Percentiles rank a stretch among this genome's conserved stretches.
These are phyloP conservation scores for Chrysoporthe puriensis DNA, from an alignment of 2,329 filamentous ascomycete genomes.

Conservation along the genomic window DNA sequence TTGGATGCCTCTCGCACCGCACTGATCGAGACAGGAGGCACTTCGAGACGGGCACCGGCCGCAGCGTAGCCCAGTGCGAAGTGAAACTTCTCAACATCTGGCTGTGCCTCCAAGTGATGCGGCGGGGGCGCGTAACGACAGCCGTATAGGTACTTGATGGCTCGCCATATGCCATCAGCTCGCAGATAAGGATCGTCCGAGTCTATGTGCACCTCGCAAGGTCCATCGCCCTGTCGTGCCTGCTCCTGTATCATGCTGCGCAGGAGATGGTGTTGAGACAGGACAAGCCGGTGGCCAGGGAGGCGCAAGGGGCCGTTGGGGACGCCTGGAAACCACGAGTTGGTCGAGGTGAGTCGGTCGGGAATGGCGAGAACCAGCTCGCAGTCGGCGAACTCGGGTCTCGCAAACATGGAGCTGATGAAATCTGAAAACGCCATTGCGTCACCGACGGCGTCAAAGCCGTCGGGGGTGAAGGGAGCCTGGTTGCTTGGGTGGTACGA, in stretches of 20 bases:
- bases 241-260: slow-evolving; percentile 37
- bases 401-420: slow-evolving; percentile 38
- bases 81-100: slow-evolving; percentile 41
- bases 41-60: slow-evolving; percentile 61
- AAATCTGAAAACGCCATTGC: slow-evolving; percentile 24
- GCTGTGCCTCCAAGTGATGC: slow-evolving; percentile 16
- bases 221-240: slow-evolving; percentile 36
- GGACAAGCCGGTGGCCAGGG: slow-evolving; percentile 58
- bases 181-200: slow-evolving; percentile 57
- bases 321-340: slow-evolving; percentile 25
- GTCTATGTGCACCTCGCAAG: slow-evolving; percentile 47
- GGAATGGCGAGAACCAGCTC: slow-evolving; percentile 45
- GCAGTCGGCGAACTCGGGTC: slow-evolving; percentile 46
- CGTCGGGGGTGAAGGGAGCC: slow-evolving; percentile 17
- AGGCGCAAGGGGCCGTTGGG: slow-evolving; percentile 46
- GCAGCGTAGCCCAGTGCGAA: slow-evolving; percentile 68
- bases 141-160: slow-evolving; percentile 62
- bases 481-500: slow-evolving; percentile 29
- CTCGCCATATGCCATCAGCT: slow-evolving; percentile 60
- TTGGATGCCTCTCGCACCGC: slow-evolving; percentile 63
- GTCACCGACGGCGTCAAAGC: slow-evolving; percentile 19
- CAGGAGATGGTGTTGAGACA: slow-evolving; percentile 55
- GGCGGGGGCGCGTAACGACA: slow-evolving; percentile 40
- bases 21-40: slow-evolving; percentile 57
- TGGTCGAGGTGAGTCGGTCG: slow-evolving; percentile 35